These are phyloP conservation scores for Kwoniella newhampshirensis DNA, from an alignment of 768 basidiomycete genomes.

Conservation along the genomic window DNA sequence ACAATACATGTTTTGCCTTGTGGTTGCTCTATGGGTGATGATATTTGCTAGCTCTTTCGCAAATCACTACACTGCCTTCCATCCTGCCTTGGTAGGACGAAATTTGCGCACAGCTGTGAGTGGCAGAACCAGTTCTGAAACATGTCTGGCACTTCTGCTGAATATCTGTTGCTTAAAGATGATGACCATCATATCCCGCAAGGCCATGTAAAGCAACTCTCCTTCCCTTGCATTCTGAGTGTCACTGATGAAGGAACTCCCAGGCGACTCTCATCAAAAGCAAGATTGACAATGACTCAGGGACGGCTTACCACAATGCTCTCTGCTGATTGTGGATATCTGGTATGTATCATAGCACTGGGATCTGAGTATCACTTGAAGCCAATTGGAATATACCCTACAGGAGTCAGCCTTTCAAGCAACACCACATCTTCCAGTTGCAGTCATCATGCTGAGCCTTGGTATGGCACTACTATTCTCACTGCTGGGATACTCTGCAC, in stretches of 20 bases:
- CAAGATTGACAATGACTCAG: slow-evolving; percentile 62
- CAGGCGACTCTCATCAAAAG: slow-evolving; percentile 62
- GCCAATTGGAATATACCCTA: slow-evolving; percentile 31
- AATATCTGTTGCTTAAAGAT: slow-evolving; percentile 20
- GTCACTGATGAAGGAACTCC: background rate
- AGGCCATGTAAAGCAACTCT: slow-evolving; percentile 55
- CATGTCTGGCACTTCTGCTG: background rate
- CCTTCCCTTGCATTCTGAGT: background rate
- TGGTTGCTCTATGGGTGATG: slow-evolving; percentile 58
- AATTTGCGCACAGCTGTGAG: slow-evolving; percentile 11
- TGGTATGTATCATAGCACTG: slow-evolving; percentile 10
- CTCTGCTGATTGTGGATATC: slow-evolving; percentile 47
- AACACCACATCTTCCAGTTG: slow-evolving; percentile 25
- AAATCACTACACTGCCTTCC: background rate
- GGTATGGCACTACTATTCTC: slow-evolving; percentile 26
- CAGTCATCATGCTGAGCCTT: slow-evolving; percentile 59
- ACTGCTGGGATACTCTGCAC: slow-evolving; percentile 69
- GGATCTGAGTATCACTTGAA: background rate
- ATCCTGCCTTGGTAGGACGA: slow-evolving; percentile 3
- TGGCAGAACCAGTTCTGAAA: background rate
- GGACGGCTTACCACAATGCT: slow-evolving; percentile 72
- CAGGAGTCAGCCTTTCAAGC: background rate
- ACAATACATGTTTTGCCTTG: slow-evolving; percentile 57
- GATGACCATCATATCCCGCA: slow-evolving; percentile 53
- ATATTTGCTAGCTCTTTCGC: slow-evolving; percentile 3